Base-by-base conservation (phyloP, 208 protist species). In the Trypanosoma caninum region DNA sequence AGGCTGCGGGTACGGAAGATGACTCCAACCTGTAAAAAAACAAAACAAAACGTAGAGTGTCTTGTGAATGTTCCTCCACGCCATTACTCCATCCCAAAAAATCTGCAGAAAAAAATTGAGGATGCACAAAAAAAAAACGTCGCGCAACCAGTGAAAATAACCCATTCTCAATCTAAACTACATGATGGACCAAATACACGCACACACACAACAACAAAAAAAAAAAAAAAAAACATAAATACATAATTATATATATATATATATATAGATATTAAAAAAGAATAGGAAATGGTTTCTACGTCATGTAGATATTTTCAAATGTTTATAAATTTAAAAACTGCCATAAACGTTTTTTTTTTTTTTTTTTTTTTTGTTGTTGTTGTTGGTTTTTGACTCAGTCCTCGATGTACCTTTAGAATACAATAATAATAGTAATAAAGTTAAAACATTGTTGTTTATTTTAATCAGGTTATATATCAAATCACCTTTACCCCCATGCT, bases 21-120 rank as follows among this genome's bases (percentile, higher is more conserved):
- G 87, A 50, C 87, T 94, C 45, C 82, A 57, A 2, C 87, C 82
- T 16, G 69, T 72, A 30, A 91, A 46, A 60, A 94, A 91, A 59
- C 45, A 84, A 46, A 66, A 42, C 9, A 94, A 48, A 20, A 94
- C 84, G 40, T 71, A 69, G 22, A 87, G 54, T 11, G 80, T 86
- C 38, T 77, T 59, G 13, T 59, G 42, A 18, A 91, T 62, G 52
- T 81, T 59, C 8, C 48, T 59, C 46, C 79, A 68, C 0, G 84
- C 72, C 68, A 83, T 74, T 30, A 86, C 47, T 20, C 84, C 79
- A 56, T 94, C 84, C 14, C 66, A 57, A 31, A 84, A 67, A 11
- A 84, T 64, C 31, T 47, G 38, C 2, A 65, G 16, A 59, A 64
- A 54, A 30, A 65, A 55, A 37, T 20, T 27, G 0, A 59, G 11